These are phyloP conservation scores for Eleusine indica DNA, from an alignment of 176 grass and related monocot genomes.

Conservation along the genomic window DNA sequence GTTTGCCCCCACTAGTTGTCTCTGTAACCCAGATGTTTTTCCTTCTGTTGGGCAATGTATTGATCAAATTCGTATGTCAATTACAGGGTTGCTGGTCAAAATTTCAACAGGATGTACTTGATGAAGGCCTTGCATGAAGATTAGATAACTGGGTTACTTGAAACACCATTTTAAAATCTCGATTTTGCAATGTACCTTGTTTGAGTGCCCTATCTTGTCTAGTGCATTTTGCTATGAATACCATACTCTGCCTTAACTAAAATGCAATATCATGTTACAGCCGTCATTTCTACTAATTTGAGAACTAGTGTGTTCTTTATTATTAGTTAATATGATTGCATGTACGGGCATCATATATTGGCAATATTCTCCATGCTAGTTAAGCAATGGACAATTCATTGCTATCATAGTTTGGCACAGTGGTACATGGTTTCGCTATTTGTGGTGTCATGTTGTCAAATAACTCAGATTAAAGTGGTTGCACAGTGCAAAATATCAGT, in stretches of 20 bases:
- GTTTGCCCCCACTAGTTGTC: background rate
- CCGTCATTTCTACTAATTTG: background rate
- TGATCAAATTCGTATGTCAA: background rate
- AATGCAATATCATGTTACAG: background rate
- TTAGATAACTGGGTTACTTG: slow-evolving; percentile 43
- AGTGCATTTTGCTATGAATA: slow-evolving; percentile 12
- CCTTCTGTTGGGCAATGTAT: background rate
- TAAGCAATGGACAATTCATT: background rate
- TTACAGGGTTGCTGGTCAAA: slow-evolving; percentile 81
- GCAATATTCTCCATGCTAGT: background rate
- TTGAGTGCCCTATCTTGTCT: background rate
- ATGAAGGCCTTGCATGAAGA: slow-evolving; percentile 92
- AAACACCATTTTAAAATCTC: slow-evolving; percentile 12
- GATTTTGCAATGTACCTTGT: slow-evolving; percentile 43
- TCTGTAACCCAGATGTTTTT: background rate
- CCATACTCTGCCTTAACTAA: slow-evolving; percentile 5
- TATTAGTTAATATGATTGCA: background rate
- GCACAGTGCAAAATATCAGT: background rate
- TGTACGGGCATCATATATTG: background rate
- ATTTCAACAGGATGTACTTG: slow-evolving; percentile 77
- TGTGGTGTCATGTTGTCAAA: background rate
- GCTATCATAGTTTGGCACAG: background rate
- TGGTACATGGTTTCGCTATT: background rate
- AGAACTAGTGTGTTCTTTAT: background rate
- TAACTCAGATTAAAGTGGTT: background rate